phyloP scores from a whole-genome alignment of 257 asterid genomes.

The Petrea volubilis region DNA sequence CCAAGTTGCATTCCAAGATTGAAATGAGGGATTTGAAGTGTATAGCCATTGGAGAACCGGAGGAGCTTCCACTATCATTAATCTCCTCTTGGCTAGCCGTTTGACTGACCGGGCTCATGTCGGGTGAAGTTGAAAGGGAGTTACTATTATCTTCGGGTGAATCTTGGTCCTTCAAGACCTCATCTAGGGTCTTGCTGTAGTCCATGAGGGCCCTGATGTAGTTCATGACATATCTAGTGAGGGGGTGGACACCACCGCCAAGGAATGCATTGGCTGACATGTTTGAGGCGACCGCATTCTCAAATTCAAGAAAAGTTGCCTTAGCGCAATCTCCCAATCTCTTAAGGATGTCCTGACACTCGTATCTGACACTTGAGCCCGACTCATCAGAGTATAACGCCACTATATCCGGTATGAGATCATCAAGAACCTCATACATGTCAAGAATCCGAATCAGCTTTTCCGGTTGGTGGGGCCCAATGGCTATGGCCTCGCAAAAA shows the following conservation, averaged over 20 bases:
- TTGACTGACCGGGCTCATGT: slow-evolving; percentile 46
- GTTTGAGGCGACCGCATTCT: slow-evolving; percentile 65
- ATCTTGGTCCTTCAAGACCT: slow-evolving; percentile 60
- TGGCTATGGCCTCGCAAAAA: slow-evolving; percentile 78
- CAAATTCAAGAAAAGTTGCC: slow-evolving; percentile 79
- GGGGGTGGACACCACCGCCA: slow-evolving; percentile 85
- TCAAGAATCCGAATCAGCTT: slow-evolving; percentile 80
- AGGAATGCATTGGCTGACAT: slow-evolving; percentile 60
- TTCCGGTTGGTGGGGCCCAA: slow-evolving; percentile 85
- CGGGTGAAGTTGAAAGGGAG: slow-evolving; percentile 42
- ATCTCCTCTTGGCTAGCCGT: slow-evolving; percentile 61
- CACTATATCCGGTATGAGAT: slow-evolving; percentile 59
- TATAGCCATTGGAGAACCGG: slow-evolving; percentile 44
- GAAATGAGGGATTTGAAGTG: slow-evolving; percentile 66
- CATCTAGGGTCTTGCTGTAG: slow-evolving; percentile 61
- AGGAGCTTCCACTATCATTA: slow-evolving; percentile 11
- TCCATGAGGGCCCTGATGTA: slow-evolving; percentile 70
- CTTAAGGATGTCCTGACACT: slow-evolving; percentile 57
- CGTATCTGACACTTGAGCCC: slow-evolving; percentile 50
- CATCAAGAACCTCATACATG: slow-evolving; percentile 84
- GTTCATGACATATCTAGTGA: slow-evolving; percentile 84
- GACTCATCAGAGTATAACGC: slow-evolving; percentile 52
- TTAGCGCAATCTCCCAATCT: slow-evolving; percentile 74
- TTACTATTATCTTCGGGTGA: slow-evolving; percentile 11
- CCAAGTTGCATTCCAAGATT: slow-evolving; percentile 62